Base-by-base conservation (phyloP, 768 basidiomycete species). In the Hygrocybe coccinea region DNA sequence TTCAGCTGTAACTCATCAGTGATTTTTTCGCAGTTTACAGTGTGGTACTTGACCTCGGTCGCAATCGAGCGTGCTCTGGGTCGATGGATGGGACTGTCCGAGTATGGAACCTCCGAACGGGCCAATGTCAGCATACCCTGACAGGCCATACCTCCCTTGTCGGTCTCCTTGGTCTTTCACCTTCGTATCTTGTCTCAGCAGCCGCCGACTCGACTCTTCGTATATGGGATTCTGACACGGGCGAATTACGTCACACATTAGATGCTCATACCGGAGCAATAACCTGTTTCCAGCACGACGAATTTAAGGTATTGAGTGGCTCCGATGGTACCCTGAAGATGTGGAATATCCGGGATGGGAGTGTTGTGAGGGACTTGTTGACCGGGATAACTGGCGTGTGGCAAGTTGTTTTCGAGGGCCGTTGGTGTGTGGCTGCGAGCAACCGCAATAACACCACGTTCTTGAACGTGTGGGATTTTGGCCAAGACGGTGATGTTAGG, bases 81-180 rank as follows among this genome's bases (percentile, higher is more conserved):
- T 97, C 95, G 3, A 95, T 97, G 95, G 95, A 98, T 69, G 89
- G 91, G 45, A 95, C 92, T 2, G 94, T 98, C 59, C 90, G 91
- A 48, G 84, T 99, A 35, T 99, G 95, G 95, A 87, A 89, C 62
- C 75, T 95, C 35, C 80, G 78, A 50, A 91, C 80, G 2, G 95
- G 95, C 0, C 79, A 85, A 64, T 90, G 87, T 56, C 78, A 85
- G 33, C 85, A 91, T 64, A 84, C 84, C 2, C 77, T 98, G 21
- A 85, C 86, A 3, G 97, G 95, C 0, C 95, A 99, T 65, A 93
- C 89, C 0, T 95, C 93, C 2, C 83, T 99, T 47, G 95, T 99
- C 39, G 97, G 95, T 11, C 78, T 99, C 0, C 79, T 99, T 1
- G 91, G 90, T 2, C 77, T 95, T 19, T 95, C 94, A 2, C 83